Conservation (phyloP, 2,329 filamentous ascomycete genomes). For the Cercospora janseana region DNA sequence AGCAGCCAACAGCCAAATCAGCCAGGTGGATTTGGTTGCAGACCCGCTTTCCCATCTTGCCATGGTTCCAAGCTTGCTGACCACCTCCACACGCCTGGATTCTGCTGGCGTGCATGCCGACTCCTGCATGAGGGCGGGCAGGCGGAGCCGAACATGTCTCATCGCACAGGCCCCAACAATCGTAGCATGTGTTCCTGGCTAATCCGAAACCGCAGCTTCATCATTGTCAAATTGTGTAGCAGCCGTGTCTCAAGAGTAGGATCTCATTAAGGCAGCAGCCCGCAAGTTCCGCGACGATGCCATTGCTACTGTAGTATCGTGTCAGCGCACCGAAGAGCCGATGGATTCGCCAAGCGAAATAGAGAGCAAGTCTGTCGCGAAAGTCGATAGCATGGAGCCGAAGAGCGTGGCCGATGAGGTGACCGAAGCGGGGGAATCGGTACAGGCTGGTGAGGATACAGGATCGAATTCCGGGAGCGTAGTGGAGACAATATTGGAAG, state of each 20-base stretch:
- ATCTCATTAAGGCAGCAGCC: background rate
- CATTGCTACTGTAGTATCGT: background rate
- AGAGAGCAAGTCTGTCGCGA: background rate
- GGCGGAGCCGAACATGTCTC: constrained; percentile 7
- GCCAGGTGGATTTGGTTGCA: constrained; percentile 4
- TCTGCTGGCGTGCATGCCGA: background rate
- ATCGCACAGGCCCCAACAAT: constrained; percentile 2
- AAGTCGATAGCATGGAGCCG: constrained; percentile 5
- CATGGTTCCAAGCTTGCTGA: constrained; percentile 4
- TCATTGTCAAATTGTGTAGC: background rate
- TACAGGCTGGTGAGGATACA: background rate
- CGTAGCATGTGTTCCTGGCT: background rate
- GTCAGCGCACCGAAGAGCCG: background rate
- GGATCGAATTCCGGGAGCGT: background rate
- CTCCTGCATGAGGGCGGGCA: background rate
- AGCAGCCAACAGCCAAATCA: background rate
- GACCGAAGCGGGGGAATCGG: background rate
- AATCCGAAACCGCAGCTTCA: background rate
- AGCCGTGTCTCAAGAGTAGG: background rate
- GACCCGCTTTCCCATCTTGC: constrained; percentile 1
- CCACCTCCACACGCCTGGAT: constrained; percentile 5
- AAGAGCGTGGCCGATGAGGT: constrained; percentile 1
- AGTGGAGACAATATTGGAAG: constrained; percentile 6
- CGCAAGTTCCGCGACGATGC: background rate
- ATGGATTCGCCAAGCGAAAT: background rate